A percentile compares a stretch with the other conserved stretches of the same genome.
These are phyloP conservation scores for Fusarium newnesense DNA, from an alignment of 2,329 filamentous ascomycete genomes.

Conservation along the genomic window DNA sequence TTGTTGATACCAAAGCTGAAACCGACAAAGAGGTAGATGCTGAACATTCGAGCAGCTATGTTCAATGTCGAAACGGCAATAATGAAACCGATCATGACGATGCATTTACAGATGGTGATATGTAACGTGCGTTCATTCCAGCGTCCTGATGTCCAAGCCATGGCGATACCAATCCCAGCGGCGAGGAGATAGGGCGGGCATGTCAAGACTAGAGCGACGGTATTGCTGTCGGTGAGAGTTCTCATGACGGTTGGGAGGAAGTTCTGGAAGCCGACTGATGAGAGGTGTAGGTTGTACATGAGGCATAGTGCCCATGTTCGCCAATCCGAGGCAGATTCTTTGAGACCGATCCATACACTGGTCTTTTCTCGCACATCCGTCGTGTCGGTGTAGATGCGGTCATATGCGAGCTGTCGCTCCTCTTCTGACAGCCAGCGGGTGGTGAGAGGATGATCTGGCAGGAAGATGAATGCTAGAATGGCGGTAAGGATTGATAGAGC, in stretches of 20 bases:
- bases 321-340: slow-evolving; percentile 41
- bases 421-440: slow-evolving; percentile 50
- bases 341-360: slow-evolving; percentile 48
- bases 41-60: slow-evolving; percentile 32
- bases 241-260: slow-evolving; percentile 52
- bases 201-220: slow-evolving; percentile 60
- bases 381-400: slow-evolving; percentile 48
- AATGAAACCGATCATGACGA: slow-evolving; percentile 48
- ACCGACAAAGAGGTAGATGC: slow-evolving; percentile 53
- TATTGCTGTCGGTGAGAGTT: slow-evolving; percentile 57
- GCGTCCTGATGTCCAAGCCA: slow-evolving; percentile 51
- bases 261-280: slow-evolving; percentile 44
- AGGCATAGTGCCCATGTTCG: slow-evolving; percentile 44
- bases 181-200: slow-evolving; percentile 61
- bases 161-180: slow-evolving; percentile 34
- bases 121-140: slow-evolving; percentile 51
- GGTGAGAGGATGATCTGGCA: slow-evolving; percentile 52
- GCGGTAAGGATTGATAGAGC: slow-evolving; percentile 43
- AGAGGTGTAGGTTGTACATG: slow-evolving; percentile 42
- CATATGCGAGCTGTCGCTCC: slow-evolving; percentile 54
- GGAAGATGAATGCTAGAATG: slow-evolving; percentile 45
- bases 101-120: slow-evolving; percentile 46
- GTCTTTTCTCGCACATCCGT: slow-evolving; percentile 48
- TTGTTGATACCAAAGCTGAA: slow-evolving; percentile 55
- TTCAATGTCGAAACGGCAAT: slow-evolving; percentile 42